These are phyloP conservation scores for Cornus kousa DNA, from an alignment of 148 eudicot genomes.

Conservation along the genomic window DNA sequence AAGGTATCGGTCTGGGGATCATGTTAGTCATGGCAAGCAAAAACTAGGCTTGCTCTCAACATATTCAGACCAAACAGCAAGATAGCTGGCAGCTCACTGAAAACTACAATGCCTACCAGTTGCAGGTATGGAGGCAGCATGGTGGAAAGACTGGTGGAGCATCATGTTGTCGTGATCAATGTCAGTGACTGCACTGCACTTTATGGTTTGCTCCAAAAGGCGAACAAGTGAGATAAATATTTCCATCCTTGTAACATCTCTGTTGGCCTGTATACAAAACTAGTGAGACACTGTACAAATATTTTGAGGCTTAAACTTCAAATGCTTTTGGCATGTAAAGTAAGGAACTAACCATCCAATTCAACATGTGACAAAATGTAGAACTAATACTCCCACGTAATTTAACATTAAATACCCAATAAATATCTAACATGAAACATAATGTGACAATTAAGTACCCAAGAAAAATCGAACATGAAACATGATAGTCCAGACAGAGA, in stretches of 20 bases:
- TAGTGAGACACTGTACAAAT: background rate
- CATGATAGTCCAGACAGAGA: too few relatives aligned
- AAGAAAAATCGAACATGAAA: background rate
- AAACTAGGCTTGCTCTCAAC: conserved; percentile 61
- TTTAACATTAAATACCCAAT: background rate
- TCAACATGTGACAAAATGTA: background rate
- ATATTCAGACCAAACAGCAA: conserved; percentile 32
- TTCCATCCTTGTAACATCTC: conserved; percentile 83
- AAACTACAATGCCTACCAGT: conserved; percentile 40
- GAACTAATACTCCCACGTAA: background rate
- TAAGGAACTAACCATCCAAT: background rate
- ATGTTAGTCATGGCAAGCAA: conserved; percentile 75
- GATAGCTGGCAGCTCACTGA: conserved; percentile 35
- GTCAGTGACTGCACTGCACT: conserved; percentile 35
- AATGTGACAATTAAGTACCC: background rate
- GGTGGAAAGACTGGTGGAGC: conserved; percentile 45
- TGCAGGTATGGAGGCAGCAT: conserved; percentile 37
- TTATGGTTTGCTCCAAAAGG: conserved; percentile 63
- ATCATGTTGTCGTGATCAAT: conserved; percentile 27
- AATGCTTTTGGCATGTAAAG: background rate
- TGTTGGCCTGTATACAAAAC: conserved; percentile 52
- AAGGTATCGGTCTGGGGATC: conserved; percentile 7
- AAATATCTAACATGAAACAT: background rate
- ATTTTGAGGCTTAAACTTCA: background rate
- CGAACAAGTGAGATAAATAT: conserved; percentile 66